Evolutionary conservation across 805 yeast species (phyloP).

Genomic region (Spathaspora girioi): DNA sequence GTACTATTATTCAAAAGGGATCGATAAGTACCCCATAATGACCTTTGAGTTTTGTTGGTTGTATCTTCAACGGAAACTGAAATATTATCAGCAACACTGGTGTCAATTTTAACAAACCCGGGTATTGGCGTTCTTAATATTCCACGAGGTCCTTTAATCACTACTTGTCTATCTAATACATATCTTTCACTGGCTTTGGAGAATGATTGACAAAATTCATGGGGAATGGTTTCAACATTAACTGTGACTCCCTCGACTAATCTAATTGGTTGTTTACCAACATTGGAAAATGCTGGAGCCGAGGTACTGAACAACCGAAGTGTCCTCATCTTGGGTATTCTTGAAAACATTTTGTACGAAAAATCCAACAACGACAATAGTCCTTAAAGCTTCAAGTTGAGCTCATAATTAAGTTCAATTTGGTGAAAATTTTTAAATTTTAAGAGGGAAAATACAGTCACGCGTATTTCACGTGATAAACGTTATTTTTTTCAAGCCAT

Average conservation of each 20-base stretch:
- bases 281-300: constrained; percentile 45
- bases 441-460: not conserved
- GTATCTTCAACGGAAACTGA: constrained; percentile 57
- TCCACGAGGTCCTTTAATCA: constrained; percentile 79
- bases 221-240: constrained; percentile 44
- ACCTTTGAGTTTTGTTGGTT: constrained; percentile 60
- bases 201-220: constrained; percentile 53
- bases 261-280: constrained; percentile 77
- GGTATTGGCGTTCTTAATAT: constrained; percentile 62
- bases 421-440: not conserved
- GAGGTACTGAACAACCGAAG: constrained; percentile 14
- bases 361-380: too few species aligned
- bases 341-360: not conserved
- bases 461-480: not conserved
- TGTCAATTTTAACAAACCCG: constrained; percentile 51
- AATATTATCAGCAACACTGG: constrained; percentile 32
- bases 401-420: not conserved
- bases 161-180: constrained; percentile 54
- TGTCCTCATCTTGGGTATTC: not conserved
- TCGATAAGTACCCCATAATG: constrained; percentile 95
- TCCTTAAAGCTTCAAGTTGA: too few species aligned
- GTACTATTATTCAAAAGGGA: constrained; percentile 73
- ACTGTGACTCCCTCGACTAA: constrained; percentile 59
- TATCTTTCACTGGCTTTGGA: constrained; percentile 64
- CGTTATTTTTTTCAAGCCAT: not conserved